Percentiles rank a stretch among this genome's conserved stretches.
Conservation (phyloP, 805 yeast genomes). For the Ogataea populi-albae region DNA sequence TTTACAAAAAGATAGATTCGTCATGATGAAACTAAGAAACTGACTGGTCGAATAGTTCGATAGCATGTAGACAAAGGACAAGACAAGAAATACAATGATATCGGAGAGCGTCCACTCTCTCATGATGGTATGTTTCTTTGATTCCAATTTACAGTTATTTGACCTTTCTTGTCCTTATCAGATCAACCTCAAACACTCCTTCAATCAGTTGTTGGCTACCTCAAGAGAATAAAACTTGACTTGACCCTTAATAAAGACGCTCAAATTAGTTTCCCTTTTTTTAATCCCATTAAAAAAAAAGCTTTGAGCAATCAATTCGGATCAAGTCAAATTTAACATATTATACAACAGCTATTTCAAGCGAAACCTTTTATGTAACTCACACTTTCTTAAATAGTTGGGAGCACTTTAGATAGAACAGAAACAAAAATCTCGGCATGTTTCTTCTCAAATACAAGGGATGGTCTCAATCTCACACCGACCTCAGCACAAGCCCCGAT, state of each 20-base stretch:
- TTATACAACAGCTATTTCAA: not conserved
- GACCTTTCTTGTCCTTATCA: not conserved
- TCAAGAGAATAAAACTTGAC: too few species aligned
- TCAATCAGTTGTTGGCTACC: too few species aligned
- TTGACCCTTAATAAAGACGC: too few species aligned
- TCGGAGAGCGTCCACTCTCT: slow-evolving; percentile 32
- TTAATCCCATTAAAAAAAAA: too few species aligned
- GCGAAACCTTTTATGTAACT: not conserved
- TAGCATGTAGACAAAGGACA: slow-evolving; percentile 25
- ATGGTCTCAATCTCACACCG: slow-evolving; percentile 79
- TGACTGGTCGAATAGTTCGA: slow-evolving; percentile 23
- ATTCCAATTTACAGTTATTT: not conserved
- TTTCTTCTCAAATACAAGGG: slow-evolving; percentile 72
- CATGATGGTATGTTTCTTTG: slow-evolving; percentile 16
- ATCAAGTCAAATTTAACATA: too few species aligned
- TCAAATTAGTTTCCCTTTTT: too few species aligned
- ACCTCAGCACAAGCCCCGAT: slow-evolving; percentile 83
- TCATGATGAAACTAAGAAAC: slow-evolving; percentile 17
- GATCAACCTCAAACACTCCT: too few species aligned
- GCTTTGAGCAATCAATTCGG: too few species aligned
- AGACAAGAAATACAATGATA: slow-evolving; percentile 20
- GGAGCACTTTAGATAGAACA: slow-evolving; percentile 37
- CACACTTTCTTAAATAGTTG: slow-evolving; percentile 28
- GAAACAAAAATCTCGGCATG: slow-evolving; percentile 69
- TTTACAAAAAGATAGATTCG: slow-evolving; percentile 22